Evolutionary conservation across 129 eudicot genomes (phyloP), one percentile per base, ranked within the genome.

Genomic region (Pittosporum tobira): DNA sequence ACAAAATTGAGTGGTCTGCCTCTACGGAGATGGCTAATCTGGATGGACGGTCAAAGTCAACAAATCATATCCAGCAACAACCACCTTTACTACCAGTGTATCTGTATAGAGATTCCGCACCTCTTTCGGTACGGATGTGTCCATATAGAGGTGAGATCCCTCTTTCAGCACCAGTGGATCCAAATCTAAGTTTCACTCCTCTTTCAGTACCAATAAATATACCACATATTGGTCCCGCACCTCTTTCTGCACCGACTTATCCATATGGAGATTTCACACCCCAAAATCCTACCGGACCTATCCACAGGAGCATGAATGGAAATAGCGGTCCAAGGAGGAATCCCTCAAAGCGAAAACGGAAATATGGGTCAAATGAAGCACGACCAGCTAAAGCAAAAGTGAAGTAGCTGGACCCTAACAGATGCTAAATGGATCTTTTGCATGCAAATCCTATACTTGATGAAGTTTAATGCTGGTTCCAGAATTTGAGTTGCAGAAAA

Each of bases 301-400:
- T n/a, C 2, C 34, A 51, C 26, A 67, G 57, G 30, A 29, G 49
- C 22, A 10, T 57, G 59, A 40, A 63, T 18, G 69, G 51, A n/a
- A n/a, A n/a, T n/a, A n/a, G n/a, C 24, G 68, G 28, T 51, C 75
- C 68, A 23, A 68, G 69, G 45, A 75, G 70, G 11, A 71, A 72
- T 61, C 69, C 72, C 23, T 61, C 63, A 25, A 76, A 79, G 57
- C 68, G 77, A 15, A 66, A 48, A n/a, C 80, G 81, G 54, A 81
- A 61, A 5, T 47, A 63, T 42, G 58, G 73, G 30, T 76, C 63
- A 65, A n/a, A 43, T 24, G n/a, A 12, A 11, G 20, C 31, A 62
- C 46, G 31, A 62, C 18, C 6, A n/a, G n/a, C n/a, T n/a, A n/a
- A n/a, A n/a, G n/a, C n/a, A n/a, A n/a, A n/a, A n/a, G n/a, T n/a